Evolutionary conservation across 2,329 filamentous ascomycete species (phyloP).

Genomic region (Xylaria hypoxylon): DNA sequence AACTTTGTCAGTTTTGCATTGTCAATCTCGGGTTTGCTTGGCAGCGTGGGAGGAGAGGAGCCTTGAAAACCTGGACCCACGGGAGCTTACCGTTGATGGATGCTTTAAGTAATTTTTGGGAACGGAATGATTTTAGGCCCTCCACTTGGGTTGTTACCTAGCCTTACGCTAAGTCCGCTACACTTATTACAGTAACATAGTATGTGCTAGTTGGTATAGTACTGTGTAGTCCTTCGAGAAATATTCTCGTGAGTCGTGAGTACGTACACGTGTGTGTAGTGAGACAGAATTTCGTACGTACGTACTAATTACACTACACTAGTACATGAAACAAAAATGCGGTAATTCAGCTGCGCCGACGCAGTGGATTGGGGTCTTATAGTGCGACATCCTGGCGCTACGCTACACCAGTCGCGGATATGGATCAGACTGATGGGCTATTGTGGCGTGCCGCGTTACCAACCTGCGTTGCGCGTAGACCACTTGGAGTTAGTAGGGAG

Average conservation of each 20-base stretch:
- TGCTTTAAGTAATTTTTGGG: background rate
- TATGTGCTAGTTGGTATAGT: background rate
- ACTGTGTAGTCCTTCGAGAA: constrained; percentile 11
- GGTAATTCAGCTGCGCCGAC: constrained; percentile 14
- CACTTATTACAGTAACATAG: background rate
- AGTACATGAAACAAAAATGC: constrained; percentile 5
- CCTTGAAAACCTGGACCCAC: constrained; percentile 4
- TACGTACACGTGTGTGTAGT: too few relatives aligned
- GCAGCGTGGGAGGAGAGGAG: background rate
- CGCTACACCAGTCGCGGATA: constrained; percentile 6
- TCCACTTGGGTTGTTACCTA: constrained; percentile 19
- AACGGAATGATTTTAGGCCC: constrained; percentile 15
- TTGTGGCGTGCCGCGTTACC: constrained; percentile 19
- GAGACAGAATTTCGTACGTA: constrained; percentile 4
- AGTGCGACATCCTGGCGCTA: constrained; percentile 9
- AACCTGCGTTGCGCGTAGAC: background rate
- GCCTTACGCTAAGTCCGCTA: constrained; percentile 17
- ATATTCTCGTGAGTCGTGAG: constrained; percentile 8
- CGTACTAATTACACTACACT: too few relatives aligned
- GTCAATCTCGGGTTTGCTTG: constrained; percentile 19
- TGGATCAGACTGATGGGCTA: too few relatives aligned
- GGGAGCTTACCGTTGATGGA: constrained; percentile 19
- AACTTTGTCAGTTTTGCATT: background rate
- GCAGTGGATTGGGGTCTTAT: constrained; percentile 17
- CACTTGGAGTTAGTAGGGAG: constrained; percentile 2